These are phyloP conservation scores for Pseudogymnoascus sp. DNA, from an alignment of 2,329 filamentous ascomycete genomes.

Conservation along the genomic window DNA sequence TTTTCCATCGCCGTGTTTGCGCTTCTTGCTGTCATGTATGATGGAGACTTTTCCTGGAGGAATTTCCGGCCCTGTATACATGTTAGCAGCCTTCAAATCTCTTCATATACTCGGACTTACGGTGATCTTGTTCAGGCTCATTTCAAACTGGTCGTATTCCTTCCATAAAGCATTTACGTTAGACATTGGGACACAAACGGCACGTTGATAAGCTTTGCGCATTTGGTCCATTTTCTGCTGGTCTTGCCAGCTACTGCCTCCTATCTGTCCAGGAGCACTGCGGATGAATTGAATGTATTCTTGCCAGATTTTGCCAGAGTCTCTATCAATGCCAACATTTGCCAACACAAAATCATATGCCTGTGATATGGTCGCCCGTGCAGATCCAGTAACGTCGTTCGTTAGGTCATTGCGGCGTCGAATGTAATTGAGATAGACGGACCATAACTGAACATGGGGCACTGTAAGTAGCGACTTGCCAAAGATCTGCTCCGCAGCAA, in stretches of 20 bases:
- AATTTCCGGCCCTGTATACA: slow-evolving; percentile 75
- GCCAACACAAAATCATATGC: slow-evolving; percentile 90
- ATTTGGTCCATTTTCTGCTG: slow-evolving; percentile 95
- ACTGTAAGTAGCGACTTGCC: slow-evolving; percentile 68
- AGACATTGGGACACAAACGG: slow-evolving; percentile 77
- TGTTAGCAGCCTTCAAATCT: slow-evolving; percentile 18
- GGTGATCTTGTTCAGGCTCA: slow-evolving; percentile 84
- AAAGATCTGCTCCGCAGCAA: slow-evolving; percentile 75
- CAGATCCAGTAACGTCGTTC: slow-evolving; percentile 67
- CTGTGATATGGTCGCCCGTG: slow-evolving; percentile 70
- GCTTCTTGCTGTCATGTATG: slow-evolving; percentile 93
- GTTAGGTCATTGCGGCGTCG: slow-evolving; percentile 82
- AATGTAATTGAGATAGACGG: slow-evolving; percentile 89
- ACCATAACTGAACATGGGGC: slow-evolving; percentile 82
- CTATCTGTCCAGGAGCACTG: slow-evolving; percentile 74
- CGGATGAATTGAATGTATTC: slow-evolving; percentile 95
- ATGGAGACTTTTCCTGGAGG: slow-evolving; percentile 82
- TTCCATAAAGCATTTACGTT: slow-evolving; percentile 85
- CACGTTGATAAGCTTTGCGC: slow-evolving; percentile 85
- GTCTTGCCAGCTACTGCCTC: slow-evolving; percentile 87
- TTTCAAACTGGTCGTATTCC: slow-evolving; percentile 95
- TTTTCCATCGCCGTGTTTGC: slow-evolving; percentile 88
- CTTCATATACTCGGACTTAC: slow-evolving; percentile 40
- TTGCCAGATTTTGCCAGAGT: slow-evolving; percentile 82
- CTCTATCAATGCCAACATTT: slow-evolving; percentile 83